A percentile compares a stretch with the other conserved stretches of the same genome.
These are phyloP conservation scores for Phaffomyces opuntiae DNA, from an alignment of 805 yeast genomes.

Conservation along the genomic window DNA sequence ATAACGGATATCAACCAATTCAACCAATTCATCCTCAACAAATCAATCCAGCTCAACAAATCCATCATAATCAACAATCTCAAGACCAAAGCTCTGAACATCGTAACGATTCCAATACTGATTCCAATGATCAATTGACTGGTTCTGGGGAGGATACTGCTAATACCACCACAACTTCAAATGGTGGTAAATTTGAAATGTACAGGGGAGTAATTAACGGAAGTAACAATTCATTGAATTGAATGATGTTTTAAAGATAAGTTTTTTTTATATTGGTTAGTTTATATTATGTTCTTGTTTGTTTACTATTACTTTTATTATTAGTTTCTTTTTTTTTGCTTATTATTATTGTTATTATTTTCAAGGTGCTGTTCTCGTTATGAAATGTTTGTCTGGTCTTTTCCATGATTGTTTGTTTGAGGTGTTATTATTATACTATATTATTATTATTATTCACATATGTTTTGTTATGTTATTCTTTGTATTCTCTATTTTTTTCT, in stretches of 20 bases:
- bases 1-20: constrained; percentile 6
- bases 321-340: background rate
- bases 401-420: background rate
- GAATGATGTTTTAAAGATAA: no score
- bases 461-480: background rate
- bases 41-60: background rate
- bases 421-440: background rate
- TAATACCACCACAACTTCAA: no score
- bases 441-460: background rate
- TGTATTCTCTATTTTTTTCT: background rate
- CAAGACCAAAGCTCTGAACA: constrained; percentile 1
- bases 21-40: background rate
- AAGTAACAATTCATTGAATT: no score
- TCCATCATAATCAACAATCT: constrained; percentile 1
- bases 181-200: no score
- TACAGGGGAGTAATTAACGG: no score
- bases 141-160: no score
- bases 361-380: background rate
- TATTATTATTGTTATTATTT: no score
- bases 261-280: no score
- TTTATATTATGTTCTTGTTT: no score
- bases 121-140: no score
- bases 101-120: no score
- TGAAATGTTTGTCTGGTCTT: background rate
- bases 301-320: no score